Evolutionary conservation across 1,284 basidiomycete genomes (phyloP).

Genomic region (Moniliophthora roreri): DNA sequence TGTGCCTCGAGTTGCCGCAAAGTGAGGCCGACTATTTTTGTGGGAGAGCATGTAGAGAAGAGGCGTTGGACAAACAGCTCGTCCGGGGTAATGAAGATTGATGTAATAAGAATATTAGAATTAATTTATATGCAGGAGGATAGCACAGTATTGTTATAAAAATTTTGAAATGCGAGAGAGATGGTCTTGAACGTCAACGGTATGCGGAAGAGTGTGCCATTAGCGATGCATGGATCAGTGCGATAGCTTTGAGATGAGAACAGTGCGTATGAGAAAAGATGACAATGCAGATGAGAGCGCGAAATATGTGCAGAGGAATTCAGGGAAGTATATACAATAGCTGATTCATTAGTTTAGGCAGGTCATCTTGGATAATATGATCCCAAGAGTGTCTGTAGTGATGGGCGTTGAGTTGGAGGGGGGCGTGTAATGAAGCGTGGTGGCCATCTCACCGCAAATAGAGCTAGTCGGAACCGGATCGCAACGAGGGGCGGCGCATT

Average conservation of each 20-base stretch:
- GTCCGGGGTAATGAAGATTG: background rate
- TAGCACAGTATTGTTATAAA: background rate
- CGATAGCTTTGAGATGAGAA: background rate
- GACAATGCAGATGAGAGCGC: background rate
- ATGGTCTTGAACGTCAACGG: background rate
- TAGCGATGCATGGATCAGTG: background rate
- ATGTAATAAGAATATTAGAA: background rate
- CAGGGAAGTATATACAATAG: too few species aligned
- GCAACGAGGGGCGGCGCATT: conserved; percentile 4
- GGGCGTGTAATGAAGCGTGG: background rate
- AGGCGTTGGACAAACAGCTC: conserved; percentile 40
- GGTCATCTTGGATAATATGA: conserved; percentile 10
- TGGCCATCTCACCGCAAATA: conserved; percentile 6
- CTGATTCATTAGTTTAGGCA: conserved; percentile 3
- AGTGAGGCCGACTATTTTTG: conserved; percentile 53
- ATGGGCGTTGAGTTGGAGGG: background rate
- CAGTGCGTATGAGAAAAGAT: background rate
- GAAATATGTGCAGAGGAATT: background rate
- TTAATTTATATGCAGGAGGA: background rate
- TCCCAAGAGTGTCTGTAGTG: conserved; percentile 8
- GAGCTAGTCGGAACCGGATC: conserved; percentile 14
- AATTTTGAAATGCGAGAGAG: background rate
- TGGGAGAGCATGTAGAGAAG: conserved; percentile 45
- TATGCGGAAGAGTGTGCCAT: background rate
- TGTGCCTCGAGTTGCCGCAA: conserved; percentile 52